Conservation (phyloP, 2,329 filamentous ascomycete genomes). For the Paracorniculantispora psalliotae region DNA sequence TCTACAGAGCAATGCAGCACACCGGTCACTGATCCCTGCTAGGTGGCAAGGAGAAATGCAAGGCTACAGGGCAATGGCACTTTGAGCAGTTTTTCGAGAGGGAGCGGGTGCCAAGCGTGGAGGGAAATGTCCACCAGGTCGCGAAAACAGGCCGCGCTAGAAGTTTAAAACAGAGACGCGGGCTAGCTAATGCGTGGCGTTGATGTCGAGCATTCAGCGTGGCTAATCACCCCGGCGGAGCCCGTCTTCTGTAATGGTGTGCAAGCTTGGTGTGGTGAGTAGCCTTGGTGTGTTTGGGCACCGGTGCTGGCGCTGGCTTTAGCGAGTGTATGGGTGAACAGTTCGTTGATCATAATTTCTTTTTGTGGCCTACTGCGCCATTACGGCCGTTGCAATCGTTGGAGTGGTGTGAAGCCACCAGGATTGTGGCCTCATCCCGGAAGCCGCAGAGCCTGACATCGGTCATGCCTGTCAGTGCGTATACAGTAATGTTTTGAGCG, state of each 20-base stretch:
- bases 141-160: constrained; percentile 11
- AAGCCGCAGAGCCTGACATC: neutral
- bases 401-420: neutral
- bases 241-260: neutral
- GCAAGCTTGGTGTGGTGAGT: neutral
- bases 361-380: neutral
- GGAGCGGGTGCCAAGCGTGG: neutral
- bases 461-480: neutral
- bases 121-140: constrained; percentile 6
- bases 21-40: neutral
- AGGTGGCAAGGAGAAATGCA: neutral
- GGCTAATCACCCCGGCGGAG: constrained; percentile 6
- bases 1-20: neutral
- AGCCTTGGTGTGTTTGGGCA: neutral
- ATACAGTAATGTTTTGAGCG: neutral
- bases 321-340: neutral
- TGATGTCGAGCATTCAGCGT: constrained; percentile 13
- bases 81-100: neutral
- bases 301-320: neutral
- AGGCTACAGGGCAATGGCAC: neutral
- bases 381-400: constrained; percentile 1
- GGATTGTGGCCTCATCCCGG: neutral
- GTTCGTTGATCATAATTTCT: constrained; percentile 12
- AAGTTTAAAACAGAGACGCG: neutral
- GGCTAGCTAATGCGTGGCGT: constrained; percentile 11